Base-by-base conservation (phyloP, 768 basidiomycete species). In the Collybia nuda region DNA sequence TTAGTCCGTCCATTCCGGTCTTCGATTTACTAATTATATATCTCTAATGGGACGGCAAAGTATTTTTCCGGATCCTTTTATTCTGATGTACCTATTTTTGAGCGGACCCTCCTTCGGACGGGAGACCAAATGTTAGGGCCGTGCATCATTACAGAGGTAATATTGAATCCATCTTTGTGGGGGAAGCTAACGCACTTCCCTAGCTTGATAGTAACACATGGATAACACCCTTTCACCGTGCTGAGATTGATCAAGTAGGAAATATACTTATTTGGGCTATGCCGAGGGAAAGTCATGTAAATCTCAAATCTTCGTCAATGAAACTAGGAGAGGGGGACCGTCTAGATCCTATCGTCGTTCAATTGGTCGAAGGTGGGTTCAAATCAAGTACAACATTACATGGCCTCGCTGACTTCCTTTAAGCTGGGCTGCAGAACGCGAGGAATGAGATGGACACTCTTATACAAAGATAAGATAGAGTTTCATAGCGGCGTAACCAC, bases 211-310 rank as follows among this genome's bases (percentile, higher is more conserved):
- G 61, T 5, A 66, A 60, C 40, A 64, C 62, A 9, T 55, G 64
- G 18, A 50, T 66, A 11, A 53, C 54, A 39, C 65, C 65, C 21
- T 47, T 52, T 36, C 63, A 64, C 40, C 57, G 60, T 32, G 63
- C 63, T 8, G 62, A 62, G 26, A 59, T 66, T 41, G 65, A 66
- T 50, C 35, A 48, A 41, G 58, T 62, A 42, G 60, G 56, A 9
- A 66, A 66, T 45, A 63, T 66, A 28, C 52, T 66, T 11, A 56
- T 66, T 18, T 66, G 65, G 65, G 63, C 57, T 22, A 29, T 32
- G 3, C 12, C 32, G 9, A 32, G 14, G 5, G 32, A 11, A 11
- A 2, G 12, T 32, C 7, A 32, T 32, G 32, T 32, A 11, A 11
- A 32, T 11, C 6, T 14, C 14, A 32, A 32, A 11, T 11, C 32